Evolutionary conservation across 805 yeast species (phyloP).

Genomic region (Priceomyces castillae): DNA sequence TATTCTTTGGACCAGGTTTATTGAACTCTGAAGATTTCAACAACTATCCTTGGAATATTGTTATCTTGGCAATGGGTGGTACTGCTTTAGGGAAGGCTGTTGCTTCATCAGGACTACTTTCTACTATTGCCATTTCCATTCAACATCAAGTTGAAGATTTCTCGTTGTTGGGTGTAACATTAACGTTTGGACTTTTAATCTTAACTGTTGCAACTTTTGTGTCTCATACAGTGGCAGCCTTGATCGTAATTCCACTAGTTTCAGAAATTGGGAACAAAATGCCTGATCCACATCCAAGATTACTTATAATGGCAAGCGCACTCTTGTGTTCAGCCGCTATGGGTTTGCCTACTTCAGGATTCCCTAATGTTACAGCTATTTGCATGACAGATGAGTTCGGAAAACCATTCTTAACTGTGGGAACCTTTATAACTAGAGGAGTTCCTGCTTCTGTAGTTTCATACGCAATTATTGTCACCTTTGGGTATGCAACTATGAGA

Average conservation of each 20-base stretch:
- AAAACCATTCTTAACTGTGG: slow-evolving; percentile 81
- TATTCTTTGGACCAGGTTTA: slow-evolving; percentile 90
- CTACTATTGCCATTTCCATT: slow-evolving; percentile 70
- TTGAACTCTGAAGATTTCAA: slow-evolving; percentile 88
- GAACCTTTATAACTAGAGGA: slow-evolving; percentile 84
- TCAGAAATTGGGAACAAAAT: slow-evolving; percentile 80
- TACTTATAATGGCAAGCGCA: slow-evolving; percentile 66
- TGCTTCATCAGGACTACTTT: slow-evolving; percentile 80
- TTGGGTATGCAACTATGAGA: slow-evolving; percentile 75
- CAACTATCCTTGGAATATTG: slow-evolving; percentile 95
- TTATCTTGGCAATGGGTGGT: slow-evolving; percentile 97
- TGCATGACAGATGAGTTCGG: slow-evolving; percentile 93
- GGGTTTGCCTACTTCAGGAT: slow-evolving; percentile 97
- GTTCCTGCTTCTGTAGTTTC: slow-evolving; percentile 82
- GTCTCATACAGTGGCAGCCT: slow-evolving; percentile 95
- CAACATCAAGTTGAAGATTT: slow-evolving; percentile 63
- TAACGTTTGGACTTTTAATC: slow-evolving; percentile 79
- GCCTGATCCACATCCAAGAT: slow-evolving; percentile 78
- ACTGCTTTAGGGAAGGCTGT: slow-evolving; percentile 94
- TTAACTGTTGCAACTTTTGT: slow-evolving; percentile 89
- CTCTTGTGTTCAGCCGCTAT: slow-evolving; percentile 88
- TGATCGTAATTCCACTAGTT: slow-evolving; percentile 87
- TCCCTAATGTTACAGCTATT: slow-evolving; percentile 96
- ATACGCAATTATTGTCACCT: slow-evolving; percentile 66
- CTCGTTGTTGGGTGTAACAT: slow-evolving; percentile 67